Percentiles rank a stretch among this genome's conserved stretches.
Conservation (phyloP, 805 yeast species). For the fission yeast (Schizosaccharomyces pombe) region DNA sequence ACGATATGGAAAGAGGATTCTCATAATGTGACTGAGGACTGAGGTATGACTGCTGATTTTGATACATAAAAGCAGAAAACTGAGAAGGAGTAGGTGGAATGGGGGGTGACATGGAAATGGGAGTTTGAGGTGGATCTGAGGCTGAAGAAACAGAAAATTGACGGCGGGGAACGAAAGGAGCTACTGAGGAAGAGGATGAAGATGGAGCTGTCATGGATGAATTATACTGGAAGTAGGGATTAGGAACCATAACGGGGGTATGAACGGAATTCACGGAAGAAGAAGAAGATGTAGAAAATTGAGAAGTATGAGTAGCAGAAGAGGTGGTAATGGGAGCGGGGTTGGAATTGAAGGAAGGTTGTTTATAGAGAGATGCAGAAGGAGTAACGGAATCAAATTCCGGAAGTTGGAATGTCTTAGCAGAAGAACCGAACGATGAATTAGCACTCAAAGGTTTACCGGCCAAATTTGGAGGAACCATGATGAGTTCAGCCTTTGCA, state of each 20-base stretch:
- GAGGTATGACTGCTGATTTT: neutral
- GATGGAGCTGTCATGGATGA: neutral
- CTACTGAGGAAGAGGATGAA: neutral
- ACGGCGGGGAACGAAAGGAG: neutral
- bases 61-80: neutral
- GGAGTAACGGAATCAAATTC: neutral
- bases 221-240: too few relatives aligned
- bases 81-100: neutral
- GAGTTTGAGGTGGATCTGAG: too few relatives aligned
- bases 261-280: neutral
- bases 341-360: neutral
- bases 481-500: neutral
- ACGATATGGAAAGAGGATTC: too few relatives aligned
- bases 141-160: neutral
- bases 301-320: neutral
- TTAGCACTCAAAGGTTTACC: too few relatives aligned
- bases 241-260: too few relatives aligned
- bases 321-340: neutral
- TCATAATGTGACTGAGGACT: too few relatives aligned
- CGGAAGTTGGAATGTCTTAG: too few relatives aligned
- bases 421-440: too few relatives aligned
- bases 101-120: neutral
- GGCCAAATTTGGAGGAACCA: neutral
- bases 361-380: neutral
- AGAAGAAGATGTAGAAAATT: neutral